These are phyloP conservation scores for Filobasidium wieringae DNA, from an alignment of 768 basidiomycete genomes.

Conservation along the genomic window DNA sequence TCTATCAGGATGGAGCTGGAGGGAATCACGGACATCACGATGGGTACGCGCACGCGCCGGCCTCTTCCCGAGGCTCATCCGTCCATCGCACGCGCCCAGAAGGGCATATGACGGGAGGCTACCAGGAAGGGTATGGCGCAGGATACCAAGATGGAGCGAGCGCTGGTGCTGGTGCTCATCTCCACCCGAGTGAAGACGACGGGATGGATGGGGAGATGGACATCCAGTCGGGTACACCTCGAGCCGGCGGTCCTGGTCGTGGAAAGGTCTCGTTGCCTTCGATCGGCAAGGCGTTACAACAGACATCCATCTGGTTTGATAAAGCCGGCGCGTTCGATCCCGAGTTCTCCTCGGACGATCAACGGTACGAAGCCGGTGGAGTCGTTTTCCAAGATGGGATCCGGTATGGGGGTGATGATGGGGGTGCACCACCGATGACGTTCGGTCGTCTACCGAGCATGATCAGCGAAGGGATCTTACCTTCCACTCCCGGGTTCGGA, in stretches of 20 bases:
- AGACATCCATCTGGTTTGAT: constrained; percentile 11
- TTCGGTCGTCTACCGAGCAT: constrained; percentile 10
- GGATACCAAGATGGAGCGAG: no score
- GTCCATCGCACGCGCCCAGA: no score
- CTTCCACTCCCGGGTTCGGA: constrained; percentile 4
- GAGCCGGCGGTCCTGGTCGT: background rate
- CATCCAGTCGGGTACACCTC: background rate
- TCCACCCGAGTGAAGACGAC: no score
- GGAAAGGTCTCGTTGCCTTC: background rate
- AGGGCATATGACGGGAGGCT: no score
- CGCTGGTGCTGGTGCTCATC: no score
- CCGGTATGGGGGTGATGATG: constrained; percentile 13
- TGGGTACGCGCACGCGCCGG: no score
- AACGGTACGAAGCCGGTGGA: constrained; percentile 3
- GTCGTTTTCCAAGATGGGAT: constrained; percentile 6
- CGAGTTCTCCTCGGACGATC: background rate
- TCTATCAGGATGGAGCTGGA: no score
- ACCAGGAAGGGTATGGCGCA: no score
- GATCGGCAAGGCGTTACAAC: constrained; percentile 1
- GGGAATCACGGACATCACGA: no score
- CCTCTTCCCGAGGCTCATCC: no score
- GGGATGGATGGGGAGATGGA: background rate
- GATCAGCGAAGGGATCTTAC: constrained; percentile 8
- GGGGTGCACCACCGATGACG: constrained; percentile 6
- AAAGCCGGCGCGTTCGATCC: background rate